Conservation (phyloP, 371 early-diverging fungal species). For the Rhizopus sp. region DNA sequence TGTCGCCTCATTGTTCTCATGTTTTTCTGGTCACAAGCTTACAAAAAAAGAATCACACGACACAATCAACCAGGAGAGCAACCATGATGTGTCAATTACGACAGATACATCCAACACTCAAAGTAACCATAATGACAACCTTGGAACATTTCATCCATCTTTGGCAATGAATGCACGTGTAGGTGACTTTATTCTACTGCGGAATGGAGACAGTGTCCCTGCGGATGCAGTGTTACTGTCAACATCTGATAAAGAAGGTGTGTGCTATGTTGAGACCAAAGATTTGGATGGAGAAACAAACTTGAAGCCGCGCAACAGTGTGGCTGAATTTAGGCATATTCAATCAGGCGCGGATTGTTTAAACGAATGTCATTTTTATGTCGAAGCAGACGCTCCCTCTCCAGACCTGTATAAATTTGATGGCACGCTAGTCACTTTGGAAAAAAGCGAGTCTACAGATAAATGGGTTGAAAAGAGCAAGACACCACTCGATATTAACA, state of each 20-base stretch:
- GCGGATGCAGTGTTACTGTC: slow-evolving; percentile 88
- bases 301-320: slow-evolving; percentile 74
- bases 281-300: slow-evolving; percentile 98
- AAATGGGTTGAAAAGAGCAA: slow-evolving; percentile 33
- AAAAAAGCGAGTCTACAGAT: slow-evolving; percentile 14
- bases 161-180: slow-evolving; percentile 73
- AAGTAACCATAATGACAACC: not conserved
- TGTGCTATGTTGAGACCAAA: slow-evolving; percentile 92
- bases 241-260: slow-evolving; percentile 68
- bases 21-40: too few species aligned
- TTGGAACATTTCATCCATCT: slow-evolving; percentile 31
- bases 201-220: slow-evolving; percentile 87
- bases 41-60: too few species aligned
- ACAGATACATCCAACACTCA: not conserved
- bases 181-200: slow-evolving; percentile 88
- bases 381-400: slow-evolving; percentile 77
- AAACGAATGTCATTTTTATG: slow-evolving; percentile 50
- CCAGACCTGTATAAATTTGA: slow-evolving; percentile 69
- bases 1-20: not conserved
- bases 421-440: slow-evolving; percentile 55
- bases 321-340: slow-evolving; percentile 65
- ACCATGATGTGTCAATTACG: too few species aligned
- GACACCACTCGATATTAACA: slow-evolving; percentile 75
- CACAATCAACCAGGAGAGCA: too few species aligned
- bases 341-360: slow-evolving; percentile 67